Conservation (phyloP, 2,329 filamentous ascomycete genomes). For the Ceratocystis cacaofunesta region DNA sequence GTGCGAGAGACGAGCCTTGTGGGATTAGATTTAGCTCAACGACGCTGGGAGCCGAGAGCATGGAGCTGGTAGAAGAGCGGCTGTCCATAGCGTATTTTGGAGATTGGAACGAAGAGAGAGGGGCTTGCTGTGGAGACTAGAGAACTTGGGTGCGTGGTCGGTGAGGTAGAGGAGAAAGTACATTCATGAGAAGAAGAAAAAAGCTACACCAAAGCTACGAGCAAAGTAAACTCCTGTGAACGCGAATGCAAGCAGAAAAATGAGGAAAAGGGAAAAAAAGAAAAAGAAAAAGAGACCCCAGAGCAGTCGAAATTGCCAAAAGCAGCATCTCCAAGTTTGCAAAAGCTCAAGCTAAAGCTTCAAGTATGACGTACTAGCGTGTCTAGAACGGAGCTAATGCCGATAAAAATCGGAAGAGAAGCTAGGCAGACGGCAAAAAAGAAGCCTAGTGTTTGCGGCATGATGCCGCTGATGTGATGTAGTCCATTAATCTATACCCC, state of each 20-base stretch:
- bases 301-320: background rate
- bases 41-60: background rate
- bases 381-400: background rate
- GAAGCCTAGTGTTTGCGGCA: background rate
- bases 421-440: background rate
- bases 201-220: too few species aligned
- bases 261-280: background rate
- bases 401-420: background rate
- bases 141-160: background rate
- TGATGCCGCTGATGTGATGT: background rate
- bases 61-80: background rate
- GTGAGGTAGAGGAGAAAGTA: background rate
- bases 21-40: background rate
- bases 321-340: background rate
- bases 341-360: background rate
- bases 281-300: background rate
- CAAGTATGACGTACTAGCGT: background rate
- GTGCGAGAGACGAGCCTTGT: background rate
- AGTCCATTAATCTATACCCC: background rate
- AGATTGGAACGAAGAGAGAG: background rate
- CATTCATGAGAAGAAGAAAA: background rate
- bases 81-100: background rate
- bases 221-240: too few species aligned
- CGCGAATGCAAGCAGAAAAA: background rate
- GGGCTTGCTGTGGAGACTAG: background rate